Evolutionary conservation across 1,284 basidiomycete species (phyloP).

Genomic region (Trametes pubescens): DNA sequence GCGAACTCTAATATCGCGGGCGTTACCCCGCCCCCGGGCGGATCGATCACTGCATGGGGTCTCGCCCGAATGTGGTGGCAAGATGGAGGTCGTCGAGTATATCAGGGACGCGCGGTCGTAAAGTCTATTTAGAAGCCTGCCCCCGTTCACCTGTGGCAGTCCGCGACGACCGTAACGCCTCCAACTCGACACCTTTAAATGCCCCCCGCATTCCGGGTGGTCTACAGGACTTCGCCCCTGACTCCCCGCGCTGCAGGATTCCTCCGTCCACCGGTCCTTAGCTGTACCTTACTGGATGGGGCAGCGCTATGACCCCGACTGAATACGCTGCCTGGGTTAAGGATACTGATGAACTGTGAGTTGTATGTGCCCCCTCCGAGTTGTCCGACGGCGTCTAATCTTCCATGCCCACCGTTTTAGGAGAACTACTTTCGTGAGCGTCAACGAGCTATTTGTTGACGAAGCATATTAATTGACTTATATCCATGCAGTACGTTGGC

Average conservation of each 20-base stretch:
- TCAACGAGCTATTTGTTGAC: background rate
- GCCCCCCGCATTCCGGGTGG: background rate
- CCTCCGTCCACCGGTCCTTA: background rate
- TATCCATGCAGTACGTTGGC: constrained; percentile 51
- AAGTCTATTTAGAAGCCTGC: constrained; percentile 12
- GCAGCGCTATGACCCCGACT: constrained; percentile 12
- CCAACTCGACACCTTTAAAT: background rate
- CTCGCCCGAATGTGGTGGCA: constrained; percentile 11
- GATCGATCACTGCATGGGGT: constrained; percentile 14
- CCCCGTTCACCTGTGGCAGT: constrained; percentile 11
- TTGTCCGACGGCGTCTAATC: background rate
- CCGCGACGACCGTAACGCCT: constrained; percentile 8
- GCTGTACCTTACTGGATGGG: constrained; percentile 12
- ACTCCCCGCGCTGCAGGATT: background rate
- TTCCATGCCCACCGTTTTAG: background rate
- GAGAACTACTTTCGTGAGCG: constrained; percentile 26
- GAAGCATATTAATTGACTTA: background rate
- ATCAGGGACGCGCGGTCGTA: background rate
- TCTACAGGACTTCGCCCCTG: constrained; percentile 6
- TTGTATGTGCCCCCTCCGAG: background rate
- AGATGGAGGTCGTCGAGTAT: constrained; percentile 6
- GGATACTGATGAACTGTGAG: constrained; percentile 18
- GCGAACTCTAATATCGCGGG: constrained; percentile 4
- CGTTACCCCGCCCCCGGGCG: constrained; percentile 13
- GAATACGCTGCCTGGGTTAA: constrained; percentile 8